Conservation (phyloP, 345 rosid species). For the Linum lewisii region DNA sequence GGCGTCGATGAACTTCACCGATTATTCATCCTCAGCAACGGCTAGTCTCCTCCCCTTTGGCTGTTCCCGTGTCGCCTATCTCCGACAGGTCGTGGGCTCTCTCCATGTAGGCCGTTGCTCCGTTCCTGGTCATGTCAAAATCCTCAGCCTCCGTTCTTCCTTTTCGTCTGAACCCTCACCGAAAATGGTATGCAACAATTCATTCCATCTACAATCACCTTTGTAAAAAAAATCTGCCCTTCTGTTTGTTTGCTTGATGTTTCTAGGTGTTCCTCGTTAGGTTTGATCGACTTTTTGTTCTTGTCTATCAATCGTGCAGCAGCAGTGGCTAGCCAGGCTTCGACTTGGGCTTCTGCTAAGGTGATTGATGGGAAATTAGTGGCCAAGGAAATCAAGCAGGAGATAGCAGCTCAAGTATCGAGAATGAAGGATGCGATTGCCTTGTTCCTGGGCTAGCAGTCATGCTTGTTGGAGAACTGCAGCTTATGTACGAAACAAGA, state of each 20-base stretch:
- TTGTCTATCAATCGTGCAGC: constrained; percentile 16
- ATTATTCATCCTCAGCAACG: background rate
- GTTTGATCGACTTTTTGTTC: too few relatives aligned
- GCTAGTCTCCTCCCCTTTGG: background rate
- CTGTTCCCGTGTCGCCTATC: background rate
- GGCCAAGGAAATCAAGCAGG: constrained; percentile 63
- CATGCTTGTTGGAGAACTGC: constrained; percentile 77
- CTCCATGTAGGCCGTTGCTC: background rate
- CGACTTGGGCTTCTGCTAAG: constrained; percentile 41
- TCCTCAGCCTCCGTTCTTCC: background rate
- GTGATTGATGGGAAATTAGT: constrained; percentile 71
- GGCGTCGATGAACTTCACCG: background rate
- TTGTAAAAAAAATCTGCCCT: too few relatives aligned
- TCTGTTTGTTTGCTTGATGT: background rate
- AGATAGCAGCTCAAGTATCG: constrained; percentile 49
- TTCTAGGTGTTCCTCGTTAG: background rate
- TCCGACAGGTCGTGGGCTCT: background rate
- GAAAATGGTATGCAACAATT: background rate
- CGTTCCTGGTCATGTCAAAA: background rate
- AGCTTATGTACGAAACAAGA: constrained; percentile 77
- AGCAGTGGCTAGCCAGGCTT: constrained; percentile 23
- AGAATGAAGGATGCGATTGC: constrained; percentile 66
- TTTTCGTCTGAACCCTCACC: background rate
- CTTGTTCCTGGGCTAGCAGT: constrained; percentile 79
- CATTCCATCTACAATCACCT: background rate